Evolutionary conservation across 768 basidiomycete genomes (phyloP).

Genomic region (Psilocybe cyanescens): DNA sequence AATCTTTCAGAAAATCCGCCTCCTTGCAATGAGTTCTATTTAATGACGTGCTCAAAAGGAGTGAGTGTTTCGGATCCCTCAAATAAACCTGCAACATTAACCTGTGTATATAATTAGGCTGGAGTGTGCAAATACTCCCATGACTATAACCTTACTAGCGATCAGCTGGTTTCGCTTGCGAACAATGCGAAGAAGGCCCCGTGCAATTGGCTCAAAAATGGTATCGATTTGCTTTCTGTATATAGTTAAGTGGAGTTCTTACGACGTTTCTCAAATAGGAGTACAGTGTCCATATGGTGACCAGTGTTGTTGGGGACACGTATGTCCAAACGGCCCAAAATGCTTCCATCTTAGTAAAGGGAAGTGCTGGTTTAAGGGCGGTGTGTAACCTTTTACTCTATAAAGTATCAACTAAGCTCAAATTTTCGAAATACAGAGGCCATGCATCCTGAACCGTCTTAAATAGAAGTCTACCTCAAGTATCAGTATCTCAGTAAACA

Average conservation of each 20-base stretch:
- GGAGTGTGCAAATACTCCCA: slow-evolving; percentile 84
- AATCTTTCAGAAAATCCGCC: slow-evolving; percentile 68
- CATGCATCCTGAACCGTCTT: slow-evolving; percentile 44
- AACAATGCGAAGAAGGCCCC: slow-evolving; percentile 85
- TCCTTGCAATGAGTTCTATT: slow-evolving; percentile 84
- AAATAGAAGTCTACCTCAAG: not conserved
- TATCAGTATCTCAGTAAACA: not conserved
- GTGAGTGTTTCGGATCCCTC: slow-evolving; percentile 36
- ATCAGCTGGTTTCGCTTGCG: slow-evolving; percentile 72
- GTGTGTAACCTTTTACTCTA: slow-evolving; percentile 31
- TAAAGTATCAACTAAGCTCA: not conserved
- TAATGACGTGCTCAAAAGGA: slow-evolving; percentile 84
- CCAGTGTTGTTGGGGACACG: slow-evolving; percentile 83
- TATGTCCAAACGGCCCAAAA: slow-evolving; percentile 78
- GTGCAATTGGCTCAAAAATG: slow-evolving; percentile 84
- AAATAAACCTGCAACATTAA: not conserved
- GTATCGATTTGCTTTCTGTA: slow-evolving; percentile 33
- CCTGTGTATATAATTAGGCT: slow-evolving; percentile 37
- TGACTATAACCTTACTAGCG: slow-evolving; percentile 72
- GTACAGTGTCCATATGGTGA: slow-evolving; percentile 77
- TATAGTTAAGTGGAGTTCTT: not conserved
- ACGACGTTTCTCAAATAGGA: slow-evolving; percentile 40
- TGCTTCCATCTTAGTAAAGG: slow-evolving; percentile 77
- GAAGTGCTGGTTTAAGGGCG: slow-evolving; percentile 89
- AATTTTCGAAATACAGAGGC: slow-evolving; percentile 32